A percentile compares a stretch with the other conserved stretches of the same genome.
These are phyloP conservation scores for Populus davidiana DNA, from an alignment of 345 rosid species.

Conservation along the genomic window DNA sequence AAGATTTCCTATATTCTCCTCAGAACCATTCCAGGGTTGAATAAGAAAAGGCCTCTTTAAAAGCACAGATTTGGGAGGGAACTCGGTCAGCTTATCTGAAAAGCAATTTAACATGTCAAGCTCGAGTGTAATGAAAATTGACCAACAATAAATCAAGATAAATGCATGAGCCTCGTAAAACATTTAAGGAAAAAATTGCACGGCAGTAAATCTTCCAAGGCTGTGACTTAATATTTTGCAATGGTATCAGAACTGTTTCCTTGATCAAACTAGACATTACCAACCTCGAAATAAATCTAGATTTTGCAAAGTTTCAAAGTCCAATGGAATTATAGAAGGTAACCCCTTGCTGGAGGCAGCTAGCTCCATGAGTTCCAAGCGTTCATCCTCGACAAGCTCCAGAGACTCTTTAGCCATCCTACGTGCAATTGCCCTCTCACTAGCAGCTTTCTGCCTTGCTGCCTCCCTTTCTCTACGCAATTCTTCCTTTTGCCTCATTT, in stretches of 20 bases:
- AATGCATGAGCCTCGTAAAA: neutral
- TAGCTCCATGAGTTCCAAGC: constrained; percentile 86
- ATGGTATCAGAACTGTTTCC: neutral
- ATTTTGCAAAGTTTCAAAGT: constrained; percentile 66
- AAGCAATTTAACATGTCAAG: constrained; percentile 21
- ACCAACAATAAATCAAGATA: neutral
- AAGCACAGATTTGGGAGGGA: constrained; percentile 64
- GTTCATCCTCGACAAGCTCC: constrained; percentile 84
- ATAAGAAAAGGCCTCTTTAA: constrained; percentile 65
- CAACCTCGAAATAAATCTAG: constrained; percentile 74
- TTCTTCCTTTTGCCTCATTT: constrained; percentile 80
- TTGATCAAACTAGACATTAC: constrained; percentile 4
- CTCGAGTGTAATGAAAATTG: constrained; percentile 8
- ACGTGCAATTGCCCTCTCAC: constrained; percentile 84
- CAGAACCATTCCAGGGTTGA: constrained; percentile 78
- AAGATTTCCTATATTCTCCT: constrained; percentile 81
- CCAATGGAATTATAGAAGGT: constrained; percentile 62
- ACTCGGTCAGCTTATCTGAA: constrained; percentile 52
- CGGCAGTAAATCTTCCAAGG: neutral
- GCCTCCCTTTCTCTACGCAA: constrained; percentile 71
- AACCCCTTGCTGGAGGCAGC: constrained; percentile 67
- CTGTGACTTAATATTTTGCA: neutral
- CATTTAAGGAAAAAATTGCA: neutral
- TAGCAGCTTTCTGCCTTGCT: constrained; percentile 84
- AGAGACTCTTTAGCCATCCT: constrained; percentile 80